A percentile compares a stretch with the other conserved stretches of the same genome.
These are phyloP conservation scores for Phaffia rhodozyma DNA, from an alignment of 1,284 basidiomycete species.

Conservation along the genomic window DNA sequence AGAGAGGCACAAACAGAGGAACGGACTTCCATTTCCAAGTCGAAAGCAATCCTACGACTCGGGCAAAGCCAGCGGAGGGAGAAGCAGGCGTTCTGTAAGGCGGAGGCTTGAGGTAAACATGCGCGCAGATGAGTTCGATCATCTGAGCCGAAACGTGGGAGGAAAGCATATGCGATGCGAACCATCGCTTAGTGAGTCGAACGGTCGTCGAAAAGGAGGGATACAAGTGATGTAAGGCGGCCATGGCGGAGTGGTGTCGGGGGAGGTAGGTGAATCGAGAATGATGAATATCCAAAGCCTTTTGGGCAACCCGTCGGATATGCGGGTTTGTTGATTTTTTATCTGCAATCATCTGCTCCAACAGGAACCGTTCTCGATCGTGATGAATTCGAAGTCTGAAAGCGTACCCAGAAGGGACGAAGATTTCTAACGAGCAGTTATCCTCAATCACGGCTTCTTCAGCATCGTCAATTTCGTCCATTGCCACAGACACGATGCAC, in stretches of 20 bases:
- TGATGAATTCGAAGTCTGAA: conserved; percentile 77
- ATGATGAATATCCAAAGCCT: conserved; percentile 54
- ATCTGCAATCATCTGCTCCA: conserved; percentile 52
- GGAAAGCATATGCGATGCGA: conserved; percentile 78
- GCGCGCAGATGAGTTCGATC: conserved; percentile 71
- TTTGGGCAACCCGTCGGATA: conserved; percentile 38
- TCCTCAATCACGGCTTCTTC: conserved; percentile 48
- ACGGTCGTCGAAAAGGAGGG: conserved; percentile 71
- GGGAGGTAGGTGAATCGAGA: conserved; percentile 65
- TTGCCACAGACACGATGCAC: conserved; percentile 47
- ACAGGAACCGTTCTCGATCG: conserved; percentile 67
- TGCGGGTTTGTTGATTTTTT: conserved; percentile 31
- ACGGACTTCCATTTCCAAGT: conserved; percentile 64
- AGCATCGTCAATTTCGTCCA: conserved; percentile 37
- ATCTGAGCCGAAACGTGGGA: conserved; percentile 62
- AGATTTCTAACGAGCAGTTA: conserved; percentile 58
- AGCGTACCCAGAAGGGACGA: conserved; percentile 73
- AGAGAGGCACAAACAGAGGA: conserved; percentile 43
- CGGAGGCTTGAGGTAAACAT: conserved; percentile 40
- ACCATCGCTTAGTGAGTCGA: conserved; percentile 83
- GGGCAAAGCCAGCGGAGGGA: conserved; percentile 57
- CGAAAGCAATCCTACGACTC: conserved; percentile 55
- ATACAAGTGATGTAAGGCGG: conserved; percentile 66
- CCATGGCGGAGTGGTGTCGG: conserved; percentile 71
- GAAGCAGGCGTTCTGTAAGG: conserved; percentile 35